Base-by-base conservation (phyloP, 176 grass and related monocot genomes). In the Bolboschoenus planiculmis region DNA sequence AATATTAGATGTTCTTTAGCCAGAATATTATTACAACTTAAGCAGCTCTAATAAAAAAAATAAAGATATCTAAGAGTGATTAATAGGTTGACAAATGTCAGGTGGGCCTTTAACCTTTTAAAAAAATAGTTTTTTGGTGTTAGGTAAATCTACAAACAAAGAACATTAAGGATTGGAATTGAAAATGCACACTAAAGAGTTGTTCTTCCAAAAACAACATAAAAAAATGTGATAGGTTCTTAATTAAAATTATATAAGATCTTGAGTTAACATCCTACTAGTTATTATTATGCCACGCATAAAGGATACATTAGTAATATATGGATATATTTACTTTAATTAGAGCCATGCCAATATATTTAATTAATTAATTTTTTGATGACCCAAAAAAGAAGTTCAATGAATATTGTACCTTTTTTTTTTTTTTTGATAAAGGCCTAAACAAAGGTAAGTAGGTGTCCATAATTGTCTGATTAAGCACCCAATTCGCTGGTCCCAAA, bases 401-500 rank as follows among this genome's bases (percentile, higher is more conserved):
- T 40, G 18, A 80, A 39, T 13, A 56, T 11, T 35, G 9, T 42
- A 37, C 48, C 23, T 54, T 80, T 40, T 78, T 5, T 54, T 23
- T 23, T 26, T 57, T 80, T 59, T 37, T 37, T n/a, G 31, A 80
- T 42, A 80, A 58, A 80, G 55, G 30, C 9, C 5, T 3, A n/a
- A n/a, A n/a, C n/a, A n/a, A n/a, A n/a, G n/a, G n/a, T n/a, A 54
- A 29, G 24, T 80, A 39, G 78, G 14, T 30, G 53, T 80, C 4
- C 29, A 23, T 37, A 59, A 57, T 59, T 57, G 55, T 80, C 53
- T 78, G 43, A 78, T 43, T 80, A 40, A 56, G 78, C 76, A 79
- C 48, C 53, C 8, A 79, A 72, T 72, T 56, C 30, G 29, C 33
- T 79, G 53, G 48, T 56, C 76, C 33, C 76, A 56, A 56, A 35